Evolutionary conservation across 805 yeast species (phyloP).

Genomic region (Schizosaccharomyces octosporus): DNA sequence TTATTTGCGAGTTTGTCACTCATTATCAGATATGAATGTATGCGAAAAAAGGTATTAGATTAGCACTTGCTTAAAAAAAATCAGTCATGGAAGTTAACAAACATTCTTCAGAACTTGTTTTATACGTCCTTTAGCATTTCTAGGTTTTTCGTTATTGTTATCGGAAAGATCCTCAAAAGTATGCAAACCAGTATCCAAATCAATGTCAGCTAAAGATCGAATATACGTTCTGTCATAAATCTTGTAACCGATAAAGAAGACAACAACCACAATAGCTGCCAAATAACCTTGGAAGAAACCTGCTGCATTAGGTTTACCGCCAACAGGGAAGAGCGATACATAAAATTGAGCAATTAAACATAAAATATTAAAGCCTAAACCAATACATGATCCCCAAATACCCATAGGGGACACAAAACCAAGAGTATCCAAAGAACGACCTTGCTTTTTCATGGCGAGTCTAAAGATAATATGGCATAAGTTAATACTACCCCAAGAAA

Average conservation of each 20-base stretch:
- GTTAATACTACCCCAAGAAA: conserved; percentile 59
- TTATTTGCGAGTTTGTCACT: no score
- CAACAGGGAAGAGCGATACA: conserved; percentile 54
- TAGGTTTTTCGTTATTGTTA: no score
- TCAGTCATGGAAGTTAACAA: no score
- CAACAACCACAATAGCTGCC: conserved; percentile 12
- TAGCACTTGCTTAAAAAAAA: no score
- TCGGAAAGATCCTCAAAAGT: no score
- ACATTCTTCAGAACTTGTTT: no score
- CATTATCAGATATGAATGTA: no score
- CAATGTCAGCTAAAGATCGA: conserved; percentile 25
- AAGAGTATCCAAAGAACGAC: conserved; percentile 38
- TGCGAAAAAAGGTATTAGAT: no score
- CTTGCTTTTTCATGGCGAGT: conserved; percentile 33
- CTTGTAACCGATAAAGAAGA: neutral
- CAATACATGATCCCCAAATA: conserved; percentile 38
- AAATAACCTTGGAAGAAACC: conserved; percentile 30
- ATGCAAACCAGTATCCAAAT: conserved; percentile 28
- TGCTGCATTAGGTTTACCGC: conserved; percentile 15
- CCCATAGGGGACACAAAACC: conserved; percentile 46
- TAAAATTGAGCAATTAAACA: conserved; percentile 60
- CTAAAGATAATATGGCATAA: conserved; percentile 47
- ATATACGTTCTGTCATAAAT: neutral
- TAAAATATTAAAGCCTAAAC: conserved; percentile 29
- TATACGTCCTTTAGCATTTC: no score